A percentile compares a stretch with the other conserved stretches of the same genome.
These are phyloP conservation scores for Haematococcus sp. DNA, from an alignment of 139 green algal genomes.

Conservation along the genomic window DNA sequence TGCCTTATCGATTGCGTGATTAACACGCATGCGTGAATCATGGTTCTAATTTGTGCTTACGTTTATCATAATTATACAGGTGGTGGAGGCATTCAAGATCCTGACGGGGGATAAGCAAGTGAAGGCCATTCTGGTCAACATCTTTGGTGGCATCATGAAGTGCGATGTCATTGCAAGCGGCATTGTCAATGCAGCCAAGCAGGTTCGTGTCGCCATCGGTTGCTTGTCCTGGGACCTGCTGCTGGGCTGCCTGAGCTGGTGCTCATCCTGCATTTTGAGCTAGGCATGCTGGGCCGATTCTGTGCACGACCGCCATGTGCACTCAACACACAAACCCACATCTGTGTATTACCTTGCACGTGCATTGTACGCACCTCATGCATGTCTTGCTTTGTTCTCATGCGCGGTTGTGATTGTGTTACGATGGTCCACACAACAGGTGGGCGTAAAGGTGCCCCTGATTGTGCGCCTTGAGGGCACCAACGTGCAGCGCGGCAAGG, in stretches of 20 bases:
- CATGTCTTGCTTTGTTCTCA: no score
- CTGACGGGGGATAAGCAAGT: slow-evolving; percentile 89
- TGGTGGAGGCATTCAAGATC: slow-evolving; percentile 96
- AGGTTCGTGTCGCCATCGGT: slow-evolving; percentile 44
- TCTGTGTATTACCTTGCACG: no score
- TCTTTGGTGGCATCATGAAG: slow-evolving; percentile 99
- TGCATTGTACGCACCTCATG: no score
- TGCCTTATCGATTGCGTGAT: no score
- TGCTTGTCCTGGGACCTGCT: not conserved
- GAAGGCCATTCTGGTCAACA: slow-evolving; percentile 99
- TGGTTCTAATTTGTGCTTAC: no score
- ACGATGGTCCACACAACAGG: no score
- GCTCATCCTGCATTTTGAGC: no score
- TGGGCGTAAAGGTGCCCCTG: slow-evolving; percentile 81
- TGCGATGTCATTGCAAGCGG: slow-evolving; percentile 98
- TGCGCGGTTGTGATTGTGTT: no score
- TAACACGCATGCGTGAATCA: no score
- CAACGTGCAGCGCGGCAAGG: slow-evolving; percentile 92
- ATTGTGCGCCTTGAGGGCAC: slow-evolving; percentile 98
- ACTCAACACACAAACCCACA: no score
- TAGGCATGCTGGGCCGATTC: no score
- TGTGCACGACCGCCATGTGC: no score
- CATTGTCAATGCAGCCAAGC: slow-evolving; percentile 94
- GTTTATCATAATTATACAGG: slow-evolving; percentile 38
- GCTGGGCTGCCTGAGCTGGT: not conserved